These are phyloP conservation scores for Craspedostauros australis DNA, from an alignment of 108 stramenopile genomes.

Conservation along the genomic window DNA sequence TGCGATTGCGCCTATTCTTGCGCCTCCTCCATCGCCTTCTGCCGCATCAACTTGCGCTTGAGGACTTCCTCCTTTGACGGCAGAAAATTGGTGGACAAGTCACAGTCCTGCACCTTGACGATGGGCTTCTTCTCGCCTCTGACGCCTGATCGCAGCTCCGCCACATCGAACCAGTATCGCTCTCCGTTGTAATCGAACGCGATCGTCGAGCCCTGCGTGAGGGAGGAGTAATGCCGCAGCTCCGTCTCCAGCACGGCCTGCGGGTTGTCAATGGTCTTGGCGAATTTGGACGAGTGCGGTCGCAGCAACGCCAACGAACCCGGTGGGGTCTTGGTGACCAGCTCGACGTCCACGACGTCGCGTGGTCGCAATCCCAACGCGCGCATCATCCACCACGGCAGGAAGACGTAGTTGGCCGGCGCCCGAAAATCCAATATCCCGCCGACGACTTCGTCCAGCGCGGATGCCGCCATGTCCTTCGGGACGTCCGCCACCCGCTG, in stretches of 20 bases:
- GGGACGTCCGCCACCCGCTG: constrained; percentile 42
- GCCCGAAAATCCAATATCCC: constrained; percentile 91
- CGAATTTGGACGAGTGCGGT: constrained; percentile 64
- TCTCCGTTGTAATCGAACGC: constrained; percentile 78
- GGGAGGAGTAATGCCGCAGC: constrained; percentile 77
- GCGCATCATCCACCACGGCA: constrained; percentile 88
- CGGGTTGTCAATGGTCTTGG: constrained; percentile 66
- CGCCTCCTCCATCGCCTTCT: background rate
- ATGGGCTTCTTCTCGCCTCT: constrained; percentile 68
- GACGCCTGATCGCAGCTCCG: constrained; percentile 75
- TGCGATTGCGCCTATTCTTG: background rate
- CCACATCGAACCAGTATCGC: constrained; percentile 86
- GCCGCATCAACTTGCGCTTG: background rate
- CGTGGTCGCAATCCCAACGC: constrained; percentile 70
- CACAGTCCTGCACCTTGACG: constrained; percentile 86
- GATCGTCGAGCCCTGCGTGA: constrained; percentile 76
- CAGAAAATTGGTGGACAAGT: constrained; percentile 79
- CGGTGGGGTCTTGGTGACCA: constrained; percentile 46
- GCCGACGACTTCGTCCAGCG: constrained; percentile 59
- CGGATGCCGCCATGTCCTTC: constrained; percentile 32
- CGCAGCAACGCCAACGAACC: constrained; percentile 74
- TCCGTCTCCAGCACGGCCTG: constrained; percentile 89
- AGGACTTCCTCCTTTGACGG: constrained; percentile 66
- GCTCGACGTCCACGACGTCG: constrained; percentile 73
- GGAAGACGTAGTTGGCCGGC: constrained; percentile 77